Conservation (phyloP, 1,284 basidiomycete genomes). For the Pascua guehoae region DNA sequence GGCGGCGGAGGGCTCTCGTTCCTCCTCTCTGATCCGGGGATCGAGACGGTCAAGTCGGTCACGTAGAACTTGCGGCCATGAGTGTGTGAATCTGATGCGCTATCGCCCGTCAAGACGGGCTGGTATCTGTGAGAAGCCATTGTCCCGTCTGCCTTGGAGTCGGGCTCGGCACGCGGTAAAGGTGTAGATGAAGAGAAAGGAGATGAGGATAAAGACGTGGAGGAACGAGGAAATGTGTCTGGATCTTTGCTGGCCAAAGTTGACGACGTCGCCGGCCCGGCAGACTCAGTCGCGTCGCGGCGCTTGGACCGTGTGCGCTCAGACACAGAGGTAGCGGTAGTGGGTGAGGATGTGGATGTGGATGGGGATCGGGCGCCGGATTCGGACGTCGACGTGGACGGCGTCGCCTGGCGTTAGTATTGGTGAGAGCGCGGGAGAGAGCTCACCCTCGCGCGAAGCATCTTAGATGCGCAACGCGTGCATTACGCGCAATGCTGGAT, state of each 20-base stretch:
- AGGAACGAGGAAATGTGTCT: not conserved
- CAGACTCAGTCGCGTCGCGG: not conserved
- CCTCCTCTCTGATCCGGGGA: constrained; percentile 23
- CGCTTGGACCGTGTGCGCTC: not conserved
- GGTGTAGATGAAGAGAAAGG: not conserved
- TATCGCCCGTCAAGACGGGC: not conserved
- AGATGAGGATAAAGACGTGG: not conserved
- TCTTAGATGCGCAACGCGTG: not conserved
- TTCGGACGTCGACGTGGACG: no score
- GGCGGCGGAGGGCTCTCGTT: constrained; percentile 12
- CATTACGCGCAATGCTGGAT: no score
- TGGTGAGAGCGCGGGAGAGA: not conserved
- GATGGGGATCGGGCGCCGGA: no score
- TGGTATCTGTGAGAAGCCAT: constrained; percentile 1
- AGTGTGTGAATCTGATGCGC: not conserved
- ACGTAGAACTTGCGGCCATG: constrained; percentile 13
- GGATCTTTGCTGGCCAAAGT: not conserved
- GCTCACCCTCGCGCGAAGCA: constrained; percentile 4
- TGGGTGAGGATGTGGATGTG: no score
- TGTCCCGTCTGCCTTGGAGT: not conserved
- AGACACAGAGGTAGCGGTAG: not conserved
- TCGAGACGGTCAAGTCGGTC: constrained; percentile 36
- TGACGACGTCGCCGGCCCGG: not conserved
- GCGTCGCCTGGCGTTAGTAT: no score
- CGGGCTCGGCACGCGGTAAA: no score